Percentiles rank a stretch among this genome's conserved stretches.
These are phyloP conservation scores for Penicillium sp. DNA, from an alignment of 2,329 filamentous ascomycete species.

Conservation along the genomic window DNA sequence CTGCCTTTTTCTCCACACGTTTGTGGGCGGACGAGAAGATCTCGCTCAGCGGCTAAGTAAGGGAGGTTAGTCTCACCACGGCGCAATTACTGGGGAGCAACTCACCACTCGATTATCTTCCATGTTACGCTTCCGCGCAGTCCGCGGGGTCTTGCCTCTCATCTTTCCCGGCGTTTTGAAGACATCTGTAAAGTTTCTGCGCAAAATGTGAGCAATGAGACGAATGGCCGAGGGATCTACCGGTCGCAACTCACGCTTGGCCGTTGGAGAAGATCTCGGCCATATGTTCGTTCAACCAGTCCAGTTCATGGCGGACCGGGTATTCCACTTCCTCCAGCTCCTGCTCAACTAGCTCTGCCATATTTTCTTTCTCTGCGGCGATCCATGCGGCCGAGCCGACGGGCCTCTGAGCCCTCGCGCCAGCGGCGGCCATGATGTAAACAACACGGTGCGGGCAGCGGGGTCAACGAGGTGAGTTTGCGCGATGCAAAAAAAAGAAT, in stretches of 20 bases:
- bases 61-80: constrained; percentile 9
- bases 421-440: constrained; percentile 43
- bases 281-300: constrained; percentile 99
- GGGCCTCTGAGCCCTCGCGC: constrained; percentile 49
- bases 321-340: constrained; percentile 94
- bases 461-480: constrained; percentile 10
- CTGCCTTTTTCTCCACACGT: constrained; percentile 33
- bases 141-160: constrained; percentile 51
- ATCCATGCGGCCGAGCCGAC: constrained; percentile 87
- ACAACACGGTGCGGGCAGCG: constrained; percentile 32
- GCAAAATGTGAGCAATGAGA: constrained; percentile 30
- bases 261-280: constrained; percentile 85
- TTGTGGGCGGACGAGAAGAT: constrained; percentile 48
- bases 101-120: constrained; percentile 49
- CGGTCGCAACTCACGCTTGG: constrained; percentile 68
- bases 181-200: constrained; percentile 86
- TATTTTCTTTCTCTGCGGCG: constrained; percentile 76
- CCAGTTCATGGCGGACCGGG: constrained; percentile 88
- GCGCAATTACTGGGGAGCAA: constrained; percentile 8
- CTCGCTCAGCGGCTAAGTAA: constrained; percentile 48
- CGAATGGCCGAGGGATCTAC: constrained; percentile 4
- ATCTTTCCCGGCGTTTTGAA: constrained; percentile 69
- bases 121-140: constrained; percentile 45
- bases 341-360: constrained; percentile 71
- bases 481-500: background rate